Evolutionary conservation across 2,329 filamentous ascomycete genomes (phyloP), one percentile per base, ranked within the genome.

Genomic region (Leptosphaerulina australis): DNA sequence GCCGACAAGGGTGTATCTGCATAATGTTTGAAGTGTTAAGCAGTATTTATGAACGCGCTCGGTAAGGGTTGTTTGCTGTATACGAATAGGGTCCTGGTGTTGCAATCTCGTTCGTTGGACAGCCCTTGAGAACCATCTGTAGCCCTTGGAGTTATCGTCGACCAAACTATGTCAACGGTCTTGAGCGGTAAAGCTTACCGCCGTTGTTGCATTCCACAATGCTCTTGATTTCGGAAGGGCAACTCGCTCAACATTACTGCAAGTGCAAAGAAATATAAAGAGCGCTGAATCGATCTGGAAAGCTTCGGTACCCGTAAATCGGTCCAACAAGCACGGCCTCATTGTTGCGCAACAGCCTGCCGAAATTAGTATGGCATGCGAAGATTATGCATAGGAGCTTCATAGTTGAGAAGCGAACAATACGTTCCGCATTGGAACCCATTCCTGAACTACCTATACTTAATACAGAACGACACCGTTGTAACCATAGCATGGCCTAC

Each of bases 391-490:
- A 39, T 24, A 26, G 11, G 31, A 46, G 38, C 35, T 24, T 34
- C 38, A 31, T 41, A 18, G 24, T 17, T 51, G 44, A 49, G 51
- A 61, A 58, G 46, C 53, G 51, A 56, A 65, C 58, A 56, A 55
- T 36, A 53, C 53, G 30, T 62, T 45, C 62, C 62, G 47, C 28
- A 37, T 49, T 44, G 39, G 55, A 57, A 59, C 53, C 50, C 44
- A 59, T 65, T 66, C 60, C 55, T 58, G 43, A 58, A 66, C 68
- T 70, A 70, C 66, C 56, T 68, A 67, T 64, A 68, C 59, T 64
- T 59, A 49, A 62, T 69, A 69, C 67, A 70, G 39, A 64, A 56
- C 39, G 49, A 48, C 53, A 55, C 57, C 40, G 48, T 55, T 51
- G 41, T 55, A 18, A 35, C 54, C 49, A 38, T 36, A 28, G 41